Percentiles rank a stretch among this genome's conserved stretches.
Evolutionary conservation across 2,329 filamentous ascomycete species (phyloP).

Genomic region (Alternaria metachromatica): DNA sequence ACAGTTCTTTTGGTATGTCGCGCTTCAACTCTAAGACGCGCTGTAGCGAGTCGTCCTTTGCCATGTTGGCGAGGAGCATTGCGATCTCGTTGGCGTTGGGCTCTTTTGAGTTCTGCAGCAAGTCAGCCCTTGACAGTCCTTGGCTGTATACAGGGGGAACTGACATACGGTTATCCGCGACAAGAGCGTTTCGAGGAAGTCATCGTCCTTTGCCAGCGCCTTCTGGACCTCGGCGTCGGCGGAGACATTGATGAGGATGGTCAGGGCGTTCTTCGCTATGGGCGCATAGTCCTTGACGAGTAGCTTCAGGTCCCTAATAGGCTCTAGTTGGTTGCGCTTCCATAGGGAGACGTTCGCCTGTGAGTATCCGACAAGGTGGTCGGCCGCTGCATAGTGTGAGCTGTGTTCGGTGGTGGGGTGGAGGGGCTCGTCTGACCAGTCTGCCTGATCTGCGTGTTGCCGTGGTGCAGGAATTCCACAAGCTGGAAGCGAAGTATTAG

Average conservation of each 20-base stretch:
- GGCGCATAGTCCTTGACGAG: constrained; percentile 83
- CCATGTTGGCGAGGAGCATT: constrained; percentile 92
- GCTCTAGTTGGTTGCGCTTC: constrained; percentile 78
- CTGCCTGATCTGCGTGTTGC: constrained; percentile 87
- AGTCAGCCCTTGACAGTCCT: constrained; percentile 10
- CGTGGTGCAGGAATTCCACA: constrained; percentile 90
- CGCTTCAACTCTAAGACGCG: constrained; percentile 73
- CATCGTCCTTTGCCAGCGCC: constrained; percentile 76
- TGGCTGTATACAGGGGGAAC: constrained; percentile 41
- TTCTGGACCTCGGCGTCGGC: constrained; percentile 78
- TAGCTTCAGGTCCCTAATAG: constrained; percentile 86
- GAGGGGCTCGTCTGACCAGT: constrained; percentile 62
- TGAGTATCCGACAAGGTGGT: constrained; percentile 85
- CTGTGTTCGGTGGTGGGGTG: constrained; percentile 26
- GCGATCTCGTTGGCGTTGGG: constrained; percentile 82
- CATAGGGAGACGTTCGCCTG: constrained; percentile 80
- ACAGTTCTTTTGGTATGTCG: constrained; percentile 70
- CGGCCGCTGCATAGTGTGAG: constrained; percentile 65
- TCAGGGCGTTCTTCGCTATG: constrained; percentile 92
- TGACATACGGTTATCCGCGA: constrained; percentile 75
- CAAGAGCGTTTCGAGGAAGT: constrained; percentile 78
- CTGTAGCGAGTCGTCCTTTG: constrained; percentile 78
- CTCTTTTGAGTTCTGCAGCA: constrained; percentile 71
- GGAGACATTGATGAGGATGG: constrained; percentile 86
- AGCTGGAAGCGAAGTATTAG: constrained; percentile 61